A percentile compares a stretch with the other conserved stretches of the same genome.
These are phyloP conservation scores for Multifurca ochricompacta DNA, from an alignment of 768 basidiomycete genomes.

Conservation along the genomic window DNA sequence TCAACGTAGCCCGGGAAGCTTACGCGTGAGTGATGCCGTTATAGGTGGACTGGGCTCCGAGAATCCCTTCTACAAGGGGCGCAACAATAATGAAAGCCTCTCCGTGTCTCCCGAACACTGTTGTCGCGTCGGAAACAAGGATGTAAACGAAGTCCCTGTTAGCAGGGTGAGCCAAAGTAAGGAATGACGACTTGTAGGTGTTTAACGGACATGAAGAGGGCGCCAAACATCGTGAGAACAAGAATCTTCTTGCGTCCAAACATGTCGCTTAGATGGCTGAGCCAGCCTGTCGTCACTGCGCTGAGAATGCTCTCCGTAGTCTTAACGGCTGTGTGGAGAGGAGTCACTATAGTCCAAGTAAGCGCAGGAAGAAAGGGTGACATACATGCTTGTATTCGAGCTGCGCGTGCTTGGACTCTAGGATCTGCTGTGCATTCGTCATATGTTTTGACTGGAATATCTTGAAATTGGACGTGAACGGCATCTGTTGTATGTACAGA, in stretches of 20 bases:
- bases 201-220: slow-evolving; percentile 20
- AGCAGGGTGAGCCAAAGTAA: not conserved
- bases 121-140: slow-evolving; percentile 17
- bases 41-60: slow-evolving; percentile 21
- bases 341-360: not conserved
- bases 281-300: slow-evolving; percentile 21
- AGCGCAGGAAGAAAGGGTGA: not conserved
- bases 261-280: slow-evolving; percentile 19
- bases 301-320: slow-evolving; percentile 22
- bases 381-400: slow-evolving; percentile 22
- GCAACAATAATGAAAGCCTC: slow-evolving; percentile 20
- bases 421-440: slow-evolving; percentile 19
- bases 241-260: slow-evolving; percentile 20
- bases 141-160: slow-evolving; percentile 22
- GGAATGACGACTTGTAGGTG: not conserved
- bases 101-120: slow-evolving; percentile 15
- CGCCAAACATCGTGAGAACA: slow-evolving; percentile 20
- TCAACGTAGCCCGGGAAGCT: not conserved
- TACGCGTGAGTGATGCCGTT: slow-evolving; percentile 22
- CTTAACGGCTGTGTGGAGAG: slow-evolving; percentile 15
- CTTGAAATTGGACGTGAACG: slow-evolving; percentile 8
- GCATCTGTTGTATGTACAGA: not conserved
- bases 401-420: slow-evolving; percentile 20
- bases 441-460: not conserved
- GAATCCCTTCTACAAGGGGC: slow-evolving; percentile 20